phyloP scores from a whole-genome alignment of 495 filamentous ascomycete species.

The Cercophora scortea region DNA sequence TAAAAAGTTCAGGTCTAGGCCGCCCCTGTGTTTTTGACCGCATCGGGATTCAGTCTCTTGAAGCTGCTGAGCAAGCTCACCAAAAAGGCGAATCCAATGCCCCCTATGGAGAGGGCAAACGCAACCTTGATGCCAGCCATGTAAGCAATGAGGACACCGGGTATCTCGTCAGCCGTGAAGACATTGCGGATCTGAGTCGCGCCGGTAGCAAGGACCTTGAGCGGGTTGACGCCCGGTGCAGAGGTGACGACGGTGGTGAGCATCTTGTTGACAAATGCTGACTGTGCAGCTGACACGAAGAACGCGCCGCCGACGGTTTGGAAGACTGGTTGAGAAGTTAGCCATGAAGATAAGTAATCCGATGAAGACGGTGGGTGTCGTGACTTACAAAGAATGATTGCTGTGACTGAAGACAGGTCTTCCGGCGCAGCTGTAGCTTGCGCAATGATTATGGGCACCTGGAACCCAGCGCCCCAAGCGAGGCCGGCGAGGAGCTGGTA shows the following conservation, averaged over 20 bases:
- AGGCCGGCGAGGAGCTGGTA: slow-evolving; percentile 51
- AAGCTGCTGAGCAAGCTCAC: slow-evolving; percentile 19
- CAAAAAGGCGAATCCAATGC: slow-evolving; percentile 12
- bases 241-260: slow-evolving; percentile 21
- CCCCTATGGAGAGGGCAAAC: slow-evolving; percentile 34
- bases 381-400: slow-evolving; percentile 44
- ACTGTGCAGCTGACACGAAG: slow-evolving; percentile 37
- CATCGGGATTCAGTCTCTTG: slow-evolving; percentile 14
- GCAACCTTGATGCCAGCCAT: slow-evolving; percentile 47
- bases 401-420: slow-evolving; percentile 22
- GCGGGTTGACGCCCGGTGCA: slow-evolving; percentile 35
- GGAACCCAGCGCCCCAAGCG: slow-evolving; percentile 43
- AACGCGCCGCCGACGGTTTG: slow-evolving; percentile 44
- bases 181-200: slow-evolving; percentile 33
- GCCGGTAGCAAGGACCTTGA: slow-evolving; percentile 28
- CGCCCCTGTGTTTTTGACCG: slow-evolving; percentile 6
- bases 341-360: too few relatives aligned
- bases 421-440: slow-evolving; percentile 41
- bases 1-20: slow-evolving; percentile 2
- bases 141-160: slow-evolving; percentile 48
- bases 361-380: too few relatives aligned
- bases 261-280: slow-evolving; percentile 42
- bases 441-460: slow-evolving; percentile 46
- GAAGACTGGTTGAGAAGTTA: slow-evolving; percentile 30
- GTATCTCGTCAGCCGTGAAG: slow-evolving; percentile 32